Percentiles rank a stretch among this genome's conserved stretches.
phyloP scores from a whole-genome alignment of 495 filamentous ascomycete species.

The Podospora pseudocomata region DNA sequence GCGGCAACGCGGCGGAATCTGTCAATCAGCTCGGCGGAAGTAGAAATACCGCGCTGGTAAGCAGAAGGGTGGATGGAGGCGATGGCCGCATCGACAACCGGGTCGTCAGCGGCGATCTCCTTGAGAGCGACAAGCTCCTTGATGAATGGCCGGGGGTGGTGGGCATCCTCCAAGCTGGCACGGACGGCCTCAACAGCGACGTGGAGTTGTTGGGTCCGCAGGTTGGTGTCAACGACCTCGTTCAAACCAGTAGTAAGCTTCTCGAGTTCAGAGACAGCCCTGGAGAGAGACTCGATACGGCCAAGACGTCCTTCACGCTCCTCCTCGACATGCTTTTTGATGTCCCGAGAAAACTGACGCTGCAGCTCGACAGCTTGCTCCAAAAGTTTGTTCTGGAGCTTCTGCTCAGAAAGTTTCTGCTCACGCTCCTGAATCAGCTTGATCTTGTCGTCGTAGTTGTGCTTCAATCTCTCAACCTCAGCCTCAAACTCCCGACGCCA shows the following conservation, averaged over 20 bases:
- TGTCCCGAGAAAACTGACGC: constrained; percentile 70
- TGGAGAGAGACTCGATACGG: constrained; percentile 75
- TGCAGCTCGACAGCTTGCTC: constrained; percentile 89
- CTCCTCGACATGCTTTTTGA: constrained; percentile 77
- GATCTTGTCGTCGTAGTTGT: constrained; percentile 75
- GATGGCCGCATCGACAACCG: constrained; percentile 85
- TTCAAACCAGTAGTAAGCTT: constrained; percentile 80
- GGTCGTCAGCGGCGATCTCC: constrained; percentile 77
- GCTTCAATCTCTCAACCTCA: constrained; percentile 72
- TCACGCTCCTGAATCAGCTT: constrained; percentile 69
- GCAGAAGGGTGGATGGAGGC: constrained; percentile 88
- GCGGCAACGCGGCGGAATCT: constrained; percentile 90
- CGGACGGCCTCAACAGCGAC: constrained; percentile 93
- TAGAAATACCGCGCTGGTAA: constrained; percentile 88
- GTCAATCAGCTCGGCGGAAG: constrained; percentile 78
- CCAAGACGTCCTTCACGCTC: constrained; percentile 85
- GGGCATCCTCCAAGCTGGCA: constrained; percentile 67
- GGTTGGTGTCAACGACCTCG: constrained; percentile 78
- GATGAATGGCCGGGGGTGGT: constrained; percentile 77
- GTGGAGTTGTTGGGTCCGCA: constrained; percentile 91
- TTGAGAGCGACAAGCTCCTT: constrained; percentile 90
- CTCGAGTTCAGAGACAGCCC: constrained; percentile 74
- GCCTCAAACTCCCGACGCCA: constrained; percentile 87
- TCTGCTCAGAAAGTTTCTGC: constrained; percentile 71
- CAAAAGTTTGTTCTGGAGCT: constrained; percentile 75